Percentiles rank a stretch among this genome's conserved stretches.
Conservation (phyloP, 108 stramenopile species). For the Nannochloropsis oceanica region DNA sequence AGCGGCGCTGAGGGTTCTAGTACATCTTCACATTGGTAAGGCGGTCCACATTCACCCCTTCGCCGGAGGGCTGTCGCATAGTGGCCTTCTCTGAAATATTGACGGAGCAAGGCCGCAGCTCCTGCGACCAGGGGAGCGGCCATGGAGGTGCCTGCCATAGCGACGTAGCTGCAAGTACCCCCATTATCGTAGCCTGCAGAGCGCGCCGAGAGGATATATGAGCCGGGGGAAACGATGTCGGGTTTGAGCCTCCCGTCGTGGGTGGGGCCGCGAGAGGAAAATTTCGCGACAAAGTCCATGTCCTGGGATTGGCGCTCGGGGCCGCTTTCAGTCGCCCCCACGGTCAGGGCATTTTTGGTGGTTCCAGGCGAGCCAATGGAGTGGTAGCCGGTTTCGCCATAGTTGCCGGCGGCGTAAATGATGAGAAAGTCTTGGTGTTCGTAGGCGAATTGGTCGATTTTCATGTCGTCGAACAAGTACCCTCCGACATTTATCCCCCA, state of each 20-base stretch:
- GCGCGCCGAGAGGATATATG: conserved; percentile 35
- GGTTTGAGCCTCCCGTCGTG: conserved; percentile 59
- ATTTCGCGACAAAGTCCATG: conserved; percentile 46
- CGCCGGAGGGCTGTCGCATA: not conserved
- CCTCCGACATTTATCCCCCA: conserved; percentile 20
- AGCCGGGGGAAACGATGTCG: conserved; percentile 58
- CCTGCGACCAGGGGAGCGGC: conserved; percentile 58
- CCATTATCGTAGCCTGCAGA: conserved; percentile 9
- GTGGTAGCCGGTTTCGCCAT: conserved; percentile 30
- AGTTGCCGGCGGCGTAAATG: conserved; percentile 58
- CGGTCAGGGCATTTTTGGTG: conserved; percentile 3
- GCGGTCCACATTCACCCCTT: not conserved
- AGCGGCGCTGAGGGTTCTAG: conserved; percentile 42
- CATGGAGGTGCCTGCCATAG: conserved; percentile 38
- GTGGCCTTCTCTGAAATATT: conserved; percentile 55
- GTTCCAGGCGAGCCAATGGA: conserved; percentile 28
- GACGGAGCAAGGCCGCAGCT: conserved; percentile 52
- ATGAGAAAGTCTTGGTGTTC: conserved; percentile 45
- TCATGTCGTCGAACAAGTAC: conserved; percentile 1
- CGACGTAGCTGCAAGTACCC: not conserved
- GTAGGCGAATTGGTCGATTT: conserved; percentile 3
- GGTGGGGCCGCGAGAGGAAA: conserved; percentile 51
- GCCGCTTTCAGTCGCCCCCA: not conserved
- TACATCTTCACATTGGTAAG: conserved; percentile 17
- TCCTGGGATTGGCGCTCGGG: conserved; percentile 1